Percentiles rank a stretch among this genome's conserved stretches.
These are phyloP conservation scores for Citrus medica DNA, from an alignment of 345 rosid genomes.

Conservation along the genomic window DNA sequence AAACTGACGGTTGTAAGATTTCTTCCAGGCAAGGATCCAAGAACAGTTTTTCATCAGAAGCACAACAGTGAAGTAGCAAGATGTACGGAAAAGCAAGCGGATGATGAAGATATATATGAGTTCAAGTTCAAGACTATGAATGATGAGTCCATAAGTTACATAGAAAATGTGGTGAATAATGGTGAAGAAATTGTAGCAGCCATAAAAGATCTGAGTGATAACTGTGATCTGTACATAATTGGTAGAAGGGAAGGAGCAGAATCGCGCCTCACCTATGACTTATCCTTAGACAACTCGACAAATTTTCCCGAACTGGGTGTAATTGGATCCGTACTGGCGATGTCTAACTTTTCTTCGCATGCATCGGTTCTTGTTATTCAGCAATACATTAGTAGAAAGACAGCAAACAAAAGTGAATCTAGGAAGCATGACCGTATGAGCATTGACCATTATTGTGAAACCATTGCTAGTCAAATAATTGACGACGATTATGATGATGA, in stretches of 20 bases:
- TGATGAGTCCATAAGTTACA: slow-evolving; percentile 21
- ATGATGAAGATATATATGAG: slow-evolving; percentile 40
- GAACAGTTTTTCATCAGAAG: not conserved
- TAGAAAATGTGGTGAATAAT: slow-evolving; percentile 37
- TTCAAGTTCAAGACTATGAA: slow-evolving; percentile 37
- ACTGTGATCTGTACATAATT: slow-evolving; percentile 41
- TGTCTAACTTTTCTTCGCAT: slow-evolving; percentile 36
- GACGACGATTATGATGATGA: not conserved
- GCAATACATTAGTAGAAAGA: slow-evolving; percentile 21
- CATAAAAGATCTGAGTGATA: slow-evolving; percentile 30
- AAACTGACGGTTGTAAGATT: slow-evolving; percentile 48
- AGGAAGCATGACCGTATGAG: not conserved
- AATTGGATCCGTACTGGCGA: slow-evolving; percentile 48
- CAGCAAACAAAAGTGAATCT: not conserved
- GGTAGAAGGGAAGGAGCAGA: slow-evolving; percentile 44
- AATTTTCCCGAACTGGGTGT: slow-evolving; percentile 53
- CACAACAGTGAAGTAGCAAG: not conserved
- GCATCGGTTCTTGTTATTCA: slow-evolving; percentile 67
- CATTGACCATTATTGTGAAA: not conserved
- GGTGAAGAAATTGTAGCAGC: slow-evolving; percentile 37
- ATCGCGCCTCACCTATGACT: slow-evolving; percentile 23
- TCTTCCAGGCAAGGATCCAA: slow-evolving; percentile 19
- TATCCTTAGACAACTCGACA: slow-evolving; percentile 31
- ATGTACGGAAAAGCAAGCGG: slow-evolving; percentile 22
- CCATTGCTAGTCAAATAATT: not conserved